phyloP scores from a whole-genome alignment of 2,329 filamentous ascomycete species.

The Penicillium sp. region DNA sequence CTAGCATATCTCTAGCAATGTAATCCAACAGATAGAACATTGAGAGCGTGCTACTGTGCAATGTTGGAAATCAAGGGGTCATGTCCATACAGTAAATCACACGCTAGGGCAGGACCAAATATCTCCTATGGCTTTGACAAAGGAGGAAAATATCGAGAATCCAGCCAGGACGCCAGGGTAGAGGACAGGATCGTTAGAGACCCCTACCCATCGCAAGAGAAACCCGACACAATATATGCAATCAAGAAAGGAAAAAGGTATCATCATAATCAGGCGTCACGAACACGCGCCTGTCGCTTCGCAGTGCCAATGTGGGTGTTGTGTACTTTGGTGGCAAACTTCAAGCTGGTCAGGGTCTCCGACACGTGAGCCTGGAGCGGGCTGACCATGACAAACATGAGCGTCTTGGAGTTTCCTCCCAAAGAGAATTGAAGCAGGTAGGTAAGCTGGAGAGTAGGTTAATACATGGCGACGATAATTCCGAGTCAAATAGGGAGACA shows the following conservation, averaged over 20 bases:
- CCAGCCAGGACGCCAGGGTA: conserved; percentile 27
- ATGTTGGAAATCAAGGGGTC: conserved; percentile 14
- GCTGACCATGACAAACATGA: conserved; percentile 99
- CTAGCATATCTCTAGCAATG: background rate
- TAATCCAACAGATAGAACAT: background rate
- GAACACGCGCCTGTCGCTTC: conserved; percentile 46
- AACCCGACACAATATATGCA: conserved; percentile 24
- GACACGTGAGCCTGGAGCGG: conserved; percentile 85
- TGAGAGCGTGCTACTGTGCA: conserved; percentile 16
- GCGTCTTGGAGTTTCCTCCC: conserved; percentile 91
- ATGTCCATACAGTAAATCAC: conserved; percentile 21
- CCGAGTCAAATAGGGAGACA: background rate
- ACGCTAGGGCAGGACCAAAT: conserved; percentile 11
- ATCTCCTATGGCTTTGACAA: conserved; percentile 6
- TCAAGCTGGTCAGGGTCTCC: conserved; percentile 89
- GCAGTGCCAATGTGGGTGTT: conserved; percentile 92
- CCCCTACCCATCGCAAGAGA: conserved; percentile 13
- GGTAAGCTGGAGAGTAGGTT: conserved; percentile 59
- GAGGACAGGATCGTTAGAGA: conserved; percentile 33
- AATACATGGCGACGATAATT: conserved; percentile 13
- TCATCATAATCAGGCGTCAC: conserved; percentile 32
- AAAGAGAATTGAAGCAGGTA: conserved; percentile 92
- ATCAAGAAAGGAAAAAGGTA: conserved; percentile 16
- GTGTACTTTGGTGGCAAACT: conserved; percentile 87
- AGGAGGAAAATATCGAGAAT: conserved; percentile 11